These are phyloP conservation scores for Ophiostoma ips DNA, from an alignment of 2,329 filamentous ascomycete genomes.

Conservation along the genomic window DNA sequence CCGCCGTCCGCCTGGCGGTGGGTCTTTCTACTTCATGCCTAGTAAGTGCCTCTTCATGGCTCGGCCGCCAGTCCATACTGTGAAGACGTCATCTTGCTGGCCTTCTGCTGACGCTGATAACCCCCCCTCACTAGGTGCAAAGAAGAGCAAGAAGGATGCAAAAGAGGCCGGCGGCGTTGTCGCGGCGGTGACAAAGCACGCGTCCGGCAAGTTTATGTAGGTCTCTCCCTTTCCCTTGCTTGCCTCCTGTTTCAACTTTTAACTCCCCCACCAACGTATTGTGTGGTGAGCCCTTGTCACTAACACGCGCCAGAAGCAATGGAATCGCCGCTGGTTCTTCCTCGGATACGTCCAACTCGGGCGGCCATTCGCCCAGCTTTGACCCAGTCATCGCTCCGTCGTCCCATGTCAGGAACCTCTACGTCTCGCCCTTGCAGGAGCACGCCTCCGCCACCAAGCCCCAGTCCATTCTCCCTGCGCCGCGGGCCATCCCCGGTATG, in stretches of 20 bases:
- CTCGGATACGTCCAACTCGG: constrained; percentile 29
- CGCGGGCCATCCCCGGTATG: constrained; percentile 32
- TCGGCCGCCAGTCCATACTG: neutral
- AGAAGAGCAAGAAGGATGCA: constrained; percentile 42
- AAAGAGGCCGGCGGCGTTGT: constrained; percentile 39
- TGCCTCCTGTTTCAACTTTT: neutral
- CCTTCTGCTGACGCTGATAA: neutral
- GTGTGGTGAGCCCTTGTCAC: neutral
- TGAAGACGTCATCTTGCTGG: neutral
- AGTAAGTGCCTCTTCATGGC: constrained; percentile 5
- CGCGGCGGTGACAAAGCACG: constrained; percentile 39
- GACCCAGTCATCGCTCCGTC: constrained; percentile 24
- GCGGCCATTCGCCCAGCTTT: constrained; percentile 32
- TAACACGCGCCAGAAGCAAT: neutral
- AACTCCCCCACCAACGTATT: too few relatives aligned
- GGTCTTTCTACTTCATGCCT: constrained; percentile 14
- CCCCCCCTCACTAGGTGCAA: constrained; percentile 15
- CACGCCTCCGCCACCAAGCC: constrained; percentile 26
- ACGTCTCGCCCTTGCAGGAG: constrained; percentile 32
- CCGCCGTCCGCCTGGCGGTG: constrained; percentile 12
- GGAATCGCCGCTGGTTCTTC: constrained; percentile 11
- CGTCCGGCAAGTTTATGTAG: constrained; percentile 37
- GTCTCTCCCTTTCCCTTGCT: constrained; percentile 20
- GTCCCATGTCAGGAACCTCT: constrained; percentile 24
- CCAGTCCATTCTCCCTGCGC: constrained; percentile 28